Percentiles rank a stretch among this genome's conserved stretches.
These are phyloP conservation scores for Beauveria australis DNA, from an alignment of 2,329 filamentous ascomycete species.

Conservation along the genomic window DNA sequence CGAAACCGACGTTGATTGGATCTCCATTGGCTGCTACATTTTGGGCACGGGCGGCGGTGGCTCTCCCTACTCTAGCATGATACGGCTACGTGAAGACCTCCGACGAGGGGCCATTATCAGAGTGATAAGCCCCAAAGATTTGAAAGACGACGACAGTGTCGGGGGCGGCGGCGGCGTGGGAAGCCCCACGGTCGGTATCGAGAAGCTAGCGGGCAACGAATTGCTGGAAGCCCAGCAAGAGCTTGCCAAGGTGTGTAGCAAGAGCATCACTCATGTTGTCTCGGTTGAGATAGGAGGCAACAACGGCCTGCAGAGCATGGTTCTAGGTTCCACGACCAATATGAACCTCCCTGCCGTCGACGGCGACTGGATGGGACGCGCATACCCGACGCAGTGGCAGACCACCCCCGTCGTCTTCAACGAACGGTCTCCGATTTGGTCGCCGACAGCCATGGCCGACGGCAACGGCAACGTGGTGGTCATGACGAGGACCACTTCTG, in stretches of 20 bases:
- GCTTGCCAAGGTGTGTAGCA: conserved; percentile 42
- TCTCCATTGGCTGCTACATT: conserved; percentile 52
- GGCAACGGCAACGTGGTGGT: conserved; percentile 43
- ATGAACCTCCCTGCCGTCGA: conserved; percentile 45
- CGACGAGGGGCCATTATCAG: conserved; percentile 40
- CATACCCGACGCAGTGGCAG: conserved; percentile 48
- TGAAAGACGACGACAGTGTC: conserved; percentile 42
- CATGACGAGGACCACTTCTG: conserved; percentile 40
- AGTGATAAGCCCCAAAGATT: conserved; percentile 41
- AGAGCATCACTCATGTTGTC: conserved; percentile 47
- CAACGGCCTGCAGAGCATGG: conserved; percentile 52
- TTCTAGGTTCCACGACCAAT: conserved; percentile 44
- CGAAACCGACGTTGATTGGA: conserved; percentile 49
- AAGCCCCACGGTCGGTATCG: conserved; percentile 51
- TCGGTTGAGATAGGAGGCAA: conserved; percentile 59
- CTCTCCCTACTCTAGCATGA: conserved; percentile 42
- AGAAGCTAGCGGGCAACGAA: conserved; percentile 51
- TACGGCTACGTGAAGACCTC: conserved; percentile 43
- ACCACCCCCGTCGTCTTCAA: conserved; percentile 45
- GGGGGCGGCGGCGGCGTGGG: conserved; percentile 50
- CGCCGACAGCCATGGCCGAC: conserved; percentile 40
- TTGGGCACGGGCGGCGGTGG: conserved; percentile 54
- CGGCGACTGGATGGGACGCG: conserved; percentile 49
- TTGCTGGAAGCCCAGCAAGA: conserved; percentile 42
- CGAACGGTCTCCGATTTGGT: conserved; percentile 36